phyloP scores from a whole-genome alignment of 495 filamentous ascomycete genomes.

The Penicillium argentinense region DNA sequence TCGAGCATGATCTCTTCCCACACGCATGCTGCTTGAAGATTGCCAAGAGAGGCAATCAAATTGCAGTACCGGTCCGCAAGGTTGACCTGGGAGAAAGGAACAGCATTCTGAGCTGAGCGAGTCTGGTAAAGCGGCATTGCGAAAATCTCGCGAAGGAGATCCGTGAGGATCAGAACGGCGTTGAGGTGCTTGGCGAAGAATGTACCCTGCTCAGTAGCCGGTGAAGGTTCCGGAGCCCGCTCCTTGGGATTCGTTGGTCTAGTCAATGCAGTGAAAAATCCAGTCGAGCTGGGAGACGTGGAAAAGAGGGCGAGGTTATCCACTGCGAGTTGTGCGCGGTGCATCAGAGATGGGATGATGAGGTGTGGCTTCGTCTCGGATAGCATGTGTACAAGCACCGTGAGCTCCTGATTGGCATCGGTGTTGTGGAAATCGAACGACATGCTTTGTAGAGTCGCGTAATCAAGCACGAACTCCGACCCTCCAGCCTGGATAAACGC shows the following conservation, averaged over 20 bases:
- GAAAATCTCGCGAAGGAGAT: constrained; percentile 71
- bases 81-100: constrained; percentile 69
- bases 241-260: constrained; percentile 28
- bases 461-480: constrained; percentile 79
- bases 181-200: constrained; percentile 73
- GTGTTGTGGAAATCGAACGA: constrained; percentile 71
- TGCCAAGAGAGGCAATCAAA: constrained; percentile 69
- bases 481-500: constrained; percentile 77
- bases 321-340: constrained; percentile 66
- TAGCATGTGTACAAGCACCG: constrained; percentile 72
- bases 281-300: constrained; percentile 43
- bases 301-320: constrained; percentile 67
- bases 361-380: constrained; percentile 82
- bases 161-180: constrained; percentile 68
- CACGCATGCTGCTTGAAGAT: constrained; percentile 72
- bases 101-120: constrained; percentile 50
- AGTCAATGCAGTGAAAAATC: constrained; percentile 68
- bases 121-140: constrained; percentile 62
- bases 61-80: constrained; percentile 74
- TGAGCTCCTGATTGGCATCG: constrained; percentile 61
- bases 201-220: constrained; percentile 60
- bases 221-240: constrained; percentile 14
- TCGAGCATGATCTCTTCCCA: constrained; percentile 80
- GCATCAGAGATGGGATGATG: constrained; percentile 75
- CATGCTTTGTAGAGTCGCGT: constrained; percentile 76